phyloP scores from a whole-genome alignment of 768 basidiomycete species.

The Peribolospora kevripleyi region DNA sequence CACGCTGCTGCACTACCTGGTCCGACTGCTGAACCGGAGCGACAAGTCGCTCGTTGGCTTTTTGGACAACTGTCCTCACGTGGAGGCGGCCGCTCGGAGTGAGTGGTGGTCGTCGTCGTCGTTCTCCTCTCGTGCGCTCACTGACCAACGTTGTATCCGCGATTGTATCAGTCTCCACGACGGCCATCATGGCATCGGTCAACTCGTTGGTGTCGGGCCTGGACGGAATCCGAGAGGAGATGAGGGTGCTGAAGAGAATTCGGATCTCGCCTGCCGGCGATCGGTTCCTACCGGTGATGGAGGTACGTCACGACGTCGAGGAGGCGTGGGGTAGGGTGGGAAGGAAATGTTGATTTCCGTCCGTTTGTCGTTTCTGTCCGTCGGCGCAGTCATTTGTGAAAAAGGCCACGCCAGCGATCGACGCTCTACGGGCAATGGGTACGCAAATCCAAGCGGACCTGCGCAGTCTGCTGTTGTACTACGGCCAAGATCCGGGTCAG shows the following conservation, averaged over 20 bases:
- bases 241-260: conserved; percentile 23
- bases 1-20: conserved; percentile 77
- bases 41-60: conserved; percentile 43
- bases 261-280: conserved; percentile 25
- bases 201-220: conserved; percentile 35
- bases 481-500: conserved; percentile 48
- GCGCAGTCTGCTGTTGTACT: conserved; percentile 37
- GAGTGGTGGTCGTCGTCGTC: conserved; percentile 8
- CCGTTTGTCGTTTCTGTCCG: too few species aligned
- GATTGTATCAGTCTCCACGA: conserved; percentile 38
- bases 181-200: conserved; percentile 36
- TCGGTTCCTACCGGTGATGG: conserved; percentile 42
- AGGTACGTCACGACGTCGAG: conserved; percentile 23
- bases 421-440: conserved; percentile 42
- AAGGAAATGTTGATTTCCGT: not conserved
- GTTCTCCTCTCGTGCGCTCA: not conserved
- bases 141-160: too few species aligned
- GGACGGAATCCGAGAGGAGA: conserved; percentile 33
- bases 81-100: conserved; percentile 68
- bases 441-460: conserved; percentile 36
- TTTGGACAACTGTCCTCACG: conserved; percentile 50
- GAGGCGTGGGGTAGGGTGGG: not conserved
- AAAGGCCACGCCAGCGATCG: conserved; percentile 30
- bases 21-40: conserved; percentile 39
- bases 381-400: conserved; percentile 28